phyloP scores from a whole-genome alignment of 2,329 filamentous ascomycete species.

The Aspergillus fumigatiaffinis region DNA sequence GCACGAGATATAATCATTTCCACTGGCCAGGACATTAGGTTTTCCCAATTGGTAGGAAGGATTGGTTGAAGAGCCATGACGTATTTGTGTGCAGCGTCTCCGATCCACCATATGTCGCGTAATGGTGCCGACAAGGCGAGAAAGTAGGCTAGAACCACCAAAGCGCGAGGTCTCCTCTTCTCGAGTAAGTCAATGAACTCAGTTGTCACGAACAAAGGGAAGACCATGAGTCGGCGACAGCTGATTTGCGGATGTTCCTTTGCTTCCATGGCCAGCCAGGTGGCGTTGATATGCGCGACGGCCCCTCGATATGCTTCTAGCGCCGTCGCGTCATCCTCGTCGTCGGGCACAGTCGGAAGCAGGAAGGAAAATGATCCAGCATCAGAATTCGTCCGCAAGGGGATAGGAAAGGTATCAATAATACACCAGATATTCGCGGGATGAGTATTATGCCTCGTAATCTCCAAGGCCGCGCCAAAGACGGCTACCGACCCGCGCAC shows the following conservation, averaged over 20 bases:
- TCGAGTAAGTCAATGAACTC: background rate
- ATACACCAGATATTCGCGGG: background rate
- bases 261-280: conserved; percentile 5
- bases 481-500: background rate
- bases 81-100: background rate
- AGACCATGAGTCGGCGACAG: conserved; percentile 3
- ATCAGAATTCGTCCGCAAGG: background rate
- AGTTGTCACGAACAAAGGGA: conserved; percentile 1
- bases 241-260: conserved; percentile 4
- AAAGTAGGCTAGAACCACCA: background rate
- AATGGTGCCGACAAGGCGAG: background rate
- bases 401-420: background rate
- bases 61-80: background rate
- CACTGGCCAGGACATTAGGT: background rate
- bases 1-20: background rate
- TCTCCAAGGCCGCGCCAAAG: background rate
- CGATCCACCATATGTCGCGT: background rate
- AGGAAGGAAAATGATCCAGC: background rate
- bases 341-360: background rate
- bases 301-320: background rate
- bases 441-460: background rate
- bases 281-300: conserved; percentile 1
- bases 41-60: background rate
- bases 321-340: background rate
- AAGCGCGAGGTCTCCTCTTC: background rate